These are phyloP conservation scores for Tylopilus sp. DNA, from an alignment of 1,284 basidiomycete genomes.

Conservation along the genomic window DNA sequence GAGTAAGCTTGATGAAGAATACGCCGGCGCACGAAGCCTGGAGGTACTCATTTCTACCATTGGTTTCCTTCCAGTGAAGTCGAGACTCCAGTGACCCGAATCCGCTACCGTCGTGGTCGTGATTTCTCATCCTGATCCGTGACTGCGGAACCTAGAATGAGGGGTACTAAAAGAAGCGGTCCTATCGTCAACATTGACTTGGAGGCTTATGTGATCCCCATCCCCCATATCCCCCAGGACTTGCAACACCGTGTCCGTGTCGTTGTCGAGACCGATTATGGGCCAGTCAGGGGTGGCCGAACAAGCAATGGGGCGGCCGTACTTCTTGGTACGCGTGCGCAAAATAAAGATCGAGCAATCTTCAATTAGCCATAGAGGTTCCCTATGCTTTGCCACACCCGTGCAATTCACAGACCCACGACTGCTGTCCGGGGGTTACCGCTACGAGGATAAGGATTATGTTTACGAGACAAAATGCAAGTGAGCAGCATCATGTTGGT, in stretches of 20 bases:
- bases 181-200: too few relatives aligned
- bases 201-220: not conserved
- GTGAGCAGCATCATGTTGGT: slow-evolving; percentile 20
- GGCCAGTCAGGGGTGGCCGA: slow-evolving; percentile 52
- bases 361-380: slow-evolving; percentile 52
- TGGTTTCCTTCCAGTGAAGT: not conserved
- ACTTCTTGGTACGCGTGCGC: slow-evolving; percentile 51
- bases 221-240: slow-evolving; percentile 46
- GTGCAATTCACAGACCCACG: slow-evolving; percentile 59
- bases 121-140: not conserved
- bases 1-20: too few relatives aligned
- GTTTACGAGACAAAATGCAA: slow-evolving; percentile 55
- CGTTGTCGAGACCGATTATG: slow-evolving; percentile 50
- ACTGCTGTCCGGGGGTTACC: slow-evolving; percentile 48
- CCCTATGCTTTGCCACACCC: slow-evolving; percentile 65
- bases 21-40: too few relatives aligned
- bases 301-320: slow-evolving; percentile 55
- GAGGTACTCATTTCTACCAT: not conserved
- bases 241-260: slow-evolving; percentile 43
- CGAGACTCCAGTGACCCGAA: not conserved
- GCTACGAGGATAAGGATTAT: slow-evolving; percentile 58
- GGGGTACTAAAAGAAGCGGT: too few relatives aligned
- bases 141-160: not conserved
- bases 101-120: not conserved
- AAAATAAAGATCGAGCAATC: not conserved